Evolutionary conservation across 2,329 filamentous ascomycete species (phyloP), one percentile per base, ranked within the genome.

Genomic region (Talaromyces amestolkiae): DNA sequence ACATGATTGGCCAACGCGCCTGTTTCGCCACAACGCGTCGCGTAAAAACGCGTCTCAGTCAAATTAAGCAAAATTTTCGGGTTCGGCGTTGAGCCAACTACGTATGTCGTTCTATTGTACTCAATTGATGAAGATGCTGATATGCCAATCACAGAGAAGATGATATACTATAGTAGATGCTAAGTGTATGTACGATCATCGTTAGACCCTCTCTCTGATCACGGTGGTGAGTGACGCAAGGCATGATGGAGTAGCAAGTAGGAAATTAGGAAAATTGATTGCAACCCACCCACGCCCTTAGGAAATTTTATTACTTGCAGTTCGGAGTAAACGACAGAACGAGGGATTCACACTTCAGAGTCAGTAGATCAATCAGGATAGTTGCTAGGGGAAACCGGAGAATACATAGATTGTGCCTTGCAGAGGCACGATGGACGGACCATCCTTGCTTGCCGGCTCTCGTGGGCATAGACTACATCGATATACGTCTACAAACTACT

Each of bases 331-430:
- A 59, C 17, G 27, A 41, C 27, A 33, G 59, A 66, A 63, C 64
- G 64, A 60, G 54, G 64, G 58, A 31, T n/a, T 41, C n/a, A 13
- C 35, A 37, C 27, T 5, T 6, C 9, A 37, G 9, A 11, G 10
- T 37, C 35, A 37, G 31, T 37, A 59, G 56, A 58, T 43, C 11
- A 24, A 58, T 22, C 19, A 65, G 65, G 61, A 61, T 65, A 63
- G 65, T 63, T 62, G 64, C 64, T 58, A 58, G 43, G 64, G 64
- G 64, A 65, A 33, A 65, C 64, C 64, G 64, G 64, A 62, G 64
- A 62, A 61, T 61, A 54, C 56, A 60, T 61, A 45, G 47, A 49
- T 45, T 53, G 51, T 56, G 49, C 64, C 64, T 65, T 65, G 64
- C 64, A 65, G 63, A 56, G 24, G 58, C 56, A 61, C 47, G 63